Percentiles rank a stretch among this genome's conserved stretches.
Conservation (phyloP, 306 rosid genomes). For the Vicia faba region DNA sequence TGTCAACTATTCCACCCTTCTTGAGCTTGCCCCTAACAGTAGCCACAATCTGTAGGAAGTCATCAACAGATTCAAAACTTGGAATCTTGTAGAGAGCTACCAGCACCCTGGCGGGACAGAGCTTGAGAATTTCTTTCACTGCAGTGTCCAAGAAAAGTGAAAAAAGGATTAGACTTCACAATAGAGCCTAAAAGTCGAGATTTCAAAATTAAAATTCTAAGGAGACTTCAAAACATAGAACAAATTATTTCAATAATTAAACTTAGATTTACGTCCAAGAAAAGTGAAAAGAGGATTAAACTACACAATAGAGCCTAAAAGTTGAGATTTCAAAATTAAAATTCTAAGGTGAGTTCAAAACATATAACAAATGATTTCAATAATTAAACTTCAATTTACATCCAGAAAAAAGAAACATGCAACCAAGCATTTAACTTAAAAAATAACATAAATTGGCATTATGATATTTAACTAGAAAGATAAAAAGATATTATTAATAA, state of each 20-base stretch:
- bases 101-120: conserved; percentile 66
- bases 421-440: neutral
- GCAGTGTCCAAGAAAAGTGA: conserved; percentile 26
- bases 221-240: neutral
- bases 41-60: conserved; percentile 81
- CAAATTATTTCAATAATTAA: neutral
- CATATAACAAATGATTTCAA: neutral
- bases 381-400: neutral
- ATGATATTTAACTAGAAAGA: too few species aligned
- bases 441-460: conserved; percentile 8
- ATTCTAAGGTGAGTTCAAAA: neutral
- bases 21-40: conserved; percentile 89
- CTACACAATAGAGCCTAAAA: too few species aligned
- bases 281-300: too few species aligned
- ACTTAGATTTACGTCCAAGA: neutral
- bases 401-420: neutral
- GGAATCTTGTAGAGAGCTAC: conserved; percentile 77
- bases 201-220: neutral
- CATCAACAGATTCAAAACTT: conserved; percentile 80
- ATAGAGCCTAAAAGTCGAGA: neutral
- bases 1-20: conserved; percentile 83
- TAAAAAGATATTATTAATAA: too few species aligned
- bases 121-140: conserved; percentile 97
- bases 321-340: neutral
- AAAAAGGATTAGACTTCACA: conserved; percentile 8